Base-by-base conservation (phyloP, 1,284 basidiomycete genomes). In the Cerioporus squamosus region DNA sequence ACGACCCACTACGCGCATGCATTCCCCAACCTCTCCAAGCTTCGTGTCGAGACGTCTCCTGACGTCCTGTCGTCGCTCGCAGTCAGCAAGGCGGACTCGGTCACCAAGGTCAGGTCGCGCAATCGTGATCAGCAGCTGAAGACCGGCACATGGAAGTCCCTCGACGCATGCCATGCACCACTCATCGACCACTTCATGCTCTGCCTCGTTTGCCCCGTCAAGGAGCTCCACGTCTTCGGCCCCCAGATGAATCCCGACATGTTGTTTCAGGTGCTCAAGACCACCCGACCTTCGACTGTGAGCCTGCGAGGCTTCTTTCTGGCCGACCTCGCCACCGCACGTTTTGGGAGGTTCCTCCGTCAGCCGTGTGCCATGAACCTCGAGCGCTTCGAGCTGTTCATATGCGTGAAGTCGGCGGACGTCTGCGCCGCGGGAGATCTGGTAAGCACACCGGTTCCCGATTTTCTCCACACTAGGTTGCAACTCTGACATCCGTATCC, bases 111-210 rank as follows among this genome's bases (percentile, higher is more conserved):
- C 14, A 43, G 51, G 3, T 15, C 36, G 31, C 31, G 44, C 22
- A 53, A 53, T 44, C 29, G 45, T 29, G 14, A 45, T 43, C 31
- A 44, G 18, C 51, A 53, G 43, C 44, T 42, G 18, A 20, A 33
- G 31, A n/a, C 23, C 43, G 51, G 51, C 10, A 36, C 31, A 14
- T 53, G 51, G 51, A 18, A 38, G 6, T 5, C 31, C 4, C 43
- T 53, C 44, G 20, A 24, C 5, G 31, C 29, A 20, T 44, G 44
- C 33, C 18, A 43, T 44, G 51, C 43, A 2, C 31, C 51, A 33
- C 51, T 53, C 20, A 24, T 53, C 51, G 51, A 53, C 44, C 51
- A 53, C 33, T 53, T 53, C 43, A 44, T 53, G 31, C 51, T 53
- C 44, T 31, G 23, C 26, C 26, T 40, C 14, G 18, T 45, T 9